A percentile compares a stretch with the other conserved stretches of the same genome.
Conservation (phyloP, 202 grass and related monocot species). For the Setaria viridis region DNA sequence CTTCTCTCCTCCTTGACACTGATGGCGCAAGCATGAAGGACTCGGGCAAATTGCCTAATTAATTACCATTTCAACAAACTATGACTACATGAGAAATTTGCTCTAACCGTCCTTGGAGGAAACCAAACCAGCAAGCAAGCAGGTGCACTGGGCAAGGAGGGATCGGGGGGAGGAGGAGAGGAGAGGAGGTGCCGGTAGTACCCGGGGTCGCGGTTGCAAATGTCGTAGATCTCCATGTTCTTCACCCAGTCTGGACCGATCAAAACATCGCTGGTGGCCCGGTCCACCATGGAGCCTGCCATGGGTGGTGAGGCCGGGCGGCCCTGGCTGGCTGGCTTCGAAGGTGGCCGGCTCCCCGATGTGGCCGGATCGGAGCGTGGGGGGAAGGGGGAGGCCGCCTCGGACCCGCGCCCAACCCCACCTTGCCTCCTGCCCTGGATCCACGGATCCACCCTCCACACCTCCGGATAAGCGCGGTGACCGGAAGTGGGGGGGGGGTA, state of each 20-base stretch:
- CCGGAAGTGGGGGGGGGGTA: no score
- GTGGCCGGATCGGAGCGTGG: no score
- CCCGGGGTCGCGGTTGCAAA: conserved; percentile 95
- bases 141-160: background rate
- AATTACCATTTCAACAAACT: no score
- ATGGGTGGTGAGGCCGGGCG: conserved; percentile 29
- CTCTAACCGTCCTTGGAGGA: no score
- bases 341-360: background rate
- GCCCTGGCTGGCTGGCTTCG: background rate
- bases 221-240: conserved; percentile 99
- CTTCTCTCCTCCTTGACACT: conserved; percentile 54
- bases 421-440: no score
- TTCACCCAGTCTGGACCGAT: conserved; percentile 96
- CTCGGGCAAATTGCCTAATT: no score
- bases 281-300: conserved; percentile 86
- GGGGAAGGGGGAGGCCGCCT: no score
- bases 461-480: no score
- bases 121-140: no score
- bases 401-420: no score
- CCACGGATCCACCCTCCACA: no score
- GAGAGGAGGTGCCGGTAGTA: conserved; percentile 6
- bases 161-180: background rate
- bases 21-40: background rate
- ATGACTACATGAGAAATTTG: no score
- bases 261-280: conserved; percentile 88